phyloP scores from a whole-genome alignment of 495 filamentous ascomycete species.

The Penicillium subrubescens region DNA sequence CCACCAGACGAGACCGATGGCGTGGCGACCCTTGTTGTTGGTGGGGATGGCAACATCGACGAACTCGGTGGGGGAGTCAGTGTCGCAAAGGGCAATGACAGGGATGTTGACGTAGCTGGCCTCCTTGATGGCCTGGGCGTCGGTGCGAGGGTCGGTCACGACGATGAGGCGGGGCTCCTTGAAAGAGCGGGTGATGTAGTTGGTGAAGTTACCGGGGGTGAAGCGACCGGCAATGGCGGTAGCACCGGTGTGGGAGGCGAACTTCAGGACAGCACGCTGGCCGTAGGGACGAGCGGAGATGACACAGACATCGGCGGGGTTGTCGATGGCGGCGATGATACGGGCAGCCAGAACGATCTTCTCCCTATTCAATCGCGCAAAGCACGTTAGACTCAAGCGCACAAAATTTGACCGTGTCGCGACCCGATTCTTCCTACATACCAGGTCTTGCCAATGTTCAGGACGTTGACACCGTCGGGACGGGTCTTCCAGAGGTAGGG shows the following conservation, averaged over 20 bases:
- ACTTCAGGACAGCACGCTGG: slow-evolving; percentile 99
- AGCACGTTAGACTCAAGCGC: slow-evolving; percentile 26
- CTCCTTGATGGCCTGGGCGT: slow-evolving; percentile 99
- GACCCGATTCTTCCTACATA: slow-evolving; percentile 46
- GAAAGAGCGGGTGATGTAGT: slow-evolving; percentile 99
- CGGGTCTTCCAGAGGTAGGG: slow-evolving; percentile 99
- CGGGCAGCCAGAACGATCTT: slow-evolving; percentile 98
- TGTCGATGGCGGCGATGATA: slow-evolving; percentile 98
- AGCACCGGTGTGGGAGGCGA: slow-evolving; percentile 95
- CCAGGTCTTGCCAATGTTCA: slow-evolving; percentile 99
- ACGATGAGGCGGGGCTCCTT: slow-evolving; percentile 99
- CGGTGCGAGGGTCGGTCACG: slow-evolving; percentile 98
- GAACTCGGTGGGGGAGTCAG: slow-evolving; percentile 98
- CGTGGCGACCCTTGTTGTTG: slow-evolving; percentile 99
- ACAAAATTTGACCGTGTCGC: neutral
- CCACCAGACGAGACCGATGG: slow-evolving; percentile 99
- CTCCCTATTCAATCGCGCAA: slow-evolving; percentile 67
- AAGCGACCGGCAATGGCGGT: slow-evolving; percentile 98
- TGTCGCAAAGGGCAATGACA: slow-evolving; percentile 98
- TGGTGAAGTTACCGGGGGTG: slow-evolving; percentile 99
- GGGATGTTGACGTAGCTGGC: slow-evolving; percentile 99
- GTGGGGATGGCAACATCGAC: slow-evolving; percentile 99
- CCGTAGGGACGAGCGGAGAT: slow-evolving; percentile 99
- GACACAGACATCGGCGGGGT: slow-evolving; percentile 97
- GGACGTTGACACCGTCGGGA: slow-evolving; percentile 93